Conservation (phyloP, 140 eudicot species). For the Erigeron philadelphicus region DNA sequence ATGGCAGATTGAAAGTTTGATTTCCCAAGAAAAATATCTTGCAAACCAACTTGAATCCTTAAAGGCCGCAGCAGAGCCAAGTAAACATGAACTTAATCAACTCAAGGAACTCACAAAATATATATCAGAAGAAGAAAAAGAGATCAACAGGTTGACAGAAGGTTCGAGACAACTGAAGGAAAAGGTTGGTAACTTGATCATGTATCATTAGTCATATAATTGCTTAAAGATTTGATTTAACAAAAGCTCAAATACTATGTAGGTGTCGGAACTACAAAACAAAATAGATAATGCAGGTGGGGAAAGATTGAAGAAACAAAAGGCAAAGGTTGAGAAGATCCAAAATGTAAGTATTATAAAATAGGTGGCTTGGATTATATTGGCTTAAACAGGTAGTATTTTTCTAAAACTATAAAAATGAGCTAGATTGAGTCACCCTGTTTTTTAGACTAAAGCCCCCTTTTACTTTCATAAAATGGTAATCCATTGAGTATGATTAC, state of each 20-base stretch:
- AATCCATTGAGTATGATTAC: no score
- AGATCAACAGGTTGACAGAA: constrained; percentile 48
- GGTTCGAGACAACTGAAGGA: constrained; percentile 59
- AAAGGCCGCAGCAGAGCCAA: constrained; percentile 67
- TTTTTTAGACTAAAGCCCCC: no score
- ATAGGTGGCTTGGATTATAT: no score
- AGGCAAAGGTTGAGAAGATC: constrained; percentile 61
- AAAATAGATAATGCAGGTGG: constrained; percentile 97
- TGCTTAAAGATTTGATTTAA: constrained; percentile 3
- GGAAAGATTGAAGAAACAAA: constrained; percentile 69
- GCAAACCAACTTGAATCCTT: constrained; percentile 68
- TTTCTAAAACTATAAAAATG: no score
- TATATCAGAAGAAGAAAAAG: constrained; percentile 52
- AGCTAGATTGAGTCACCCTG: no score
- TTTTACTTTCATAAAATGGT: no score
- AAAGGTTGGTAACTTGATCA: constrained; percentile 43
- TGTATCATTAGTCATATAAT: neutral
- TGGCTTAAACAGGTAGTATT: no score
- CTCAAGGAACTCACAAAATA: constrained; percentile 43
- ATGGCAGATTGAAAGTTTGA: constrained; percentile 69
- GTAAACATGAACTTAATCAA: constrained; percentile 52
- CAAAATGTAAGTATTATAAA: constrained; percentile 62
- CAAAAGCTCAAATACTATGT: neutral
- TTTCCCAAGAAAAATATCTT: constrained; percentile 54
- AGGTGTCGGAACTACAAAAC: constrained; percentile 80